Evolutionary conservation across 1,284 basidiomycete genomes (phyloP).

Genomic region (Xerocomus amazonicus): DNA sequence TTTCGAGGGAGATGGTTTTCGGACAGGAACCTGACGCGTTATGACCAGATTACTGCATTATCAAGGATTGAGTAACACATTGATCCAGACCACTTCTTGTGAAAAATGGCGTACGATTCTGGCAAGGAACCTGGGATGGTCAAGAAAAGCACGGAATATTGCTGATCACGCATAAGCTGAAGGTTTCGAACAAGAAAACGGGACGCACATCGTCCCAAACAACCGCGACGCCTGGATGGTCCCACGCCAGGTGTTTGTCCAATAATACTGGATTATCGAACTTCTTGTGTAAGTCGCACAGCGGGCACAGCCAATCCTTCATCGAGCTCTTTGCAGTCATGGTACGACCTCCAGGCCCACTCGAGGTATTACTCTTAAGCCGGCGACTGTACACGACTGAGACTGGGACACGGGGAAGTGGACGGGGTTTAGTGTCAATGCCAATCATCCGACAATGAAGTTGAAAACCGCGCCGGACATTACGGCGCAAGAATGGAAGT

Average conservation of each 20-base stretch:
- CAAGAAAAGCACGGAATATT: constrained; percentile 20
- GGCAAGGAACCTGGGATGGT: constrained; percentile 11
- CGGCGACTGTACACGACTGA: constrained; percentile 29
- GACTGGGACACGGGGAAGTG: constrained; percentile 21
- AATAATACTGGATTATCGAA: constrained; percentile 51
- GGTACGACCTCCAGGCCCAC: not conserved
- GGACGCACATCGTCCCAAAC: constrained; percentile 39
- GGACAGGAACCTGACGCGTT: not conserved
- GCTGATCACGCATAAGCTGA: constrained; percentile 11
- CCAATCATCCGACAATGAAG: constrained; percentile 30
- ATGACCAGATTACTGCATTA: constrained; percentile 7
- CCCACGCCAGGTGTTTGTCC: constrained; percentile 49
- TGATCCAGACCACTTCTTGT: not conserved
- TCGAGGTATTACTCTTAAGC: not conserved
- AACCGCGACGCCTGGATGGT: constrained; percentile 47
- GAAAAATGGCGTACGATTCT: constrained; percentile 20
- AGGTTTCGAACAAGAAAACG: not conserved
- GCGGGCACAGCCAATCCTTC: constrained; percentile 53
- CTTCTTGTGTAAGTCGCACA: constrained; percentile 51
- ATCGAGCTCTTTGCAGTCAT: constrained; percentile 17
- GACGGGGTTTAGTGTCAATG: constrained; percentile 12
- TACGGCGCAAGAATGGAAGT: constrained; percentile 54
- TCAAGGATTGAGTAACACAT: not conserved
- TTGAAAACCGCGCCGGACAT: constrained; percentile 46
- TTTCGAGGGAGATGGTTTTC: constrained; percentile 8